Percentiles rank a stretch among this genome's conserved stretches.
phyloP scores from a whole-genome alignment of 2,329 filamentous ascomycete genomes.

The Aspergillus oerlinghausenensis region DNA sequence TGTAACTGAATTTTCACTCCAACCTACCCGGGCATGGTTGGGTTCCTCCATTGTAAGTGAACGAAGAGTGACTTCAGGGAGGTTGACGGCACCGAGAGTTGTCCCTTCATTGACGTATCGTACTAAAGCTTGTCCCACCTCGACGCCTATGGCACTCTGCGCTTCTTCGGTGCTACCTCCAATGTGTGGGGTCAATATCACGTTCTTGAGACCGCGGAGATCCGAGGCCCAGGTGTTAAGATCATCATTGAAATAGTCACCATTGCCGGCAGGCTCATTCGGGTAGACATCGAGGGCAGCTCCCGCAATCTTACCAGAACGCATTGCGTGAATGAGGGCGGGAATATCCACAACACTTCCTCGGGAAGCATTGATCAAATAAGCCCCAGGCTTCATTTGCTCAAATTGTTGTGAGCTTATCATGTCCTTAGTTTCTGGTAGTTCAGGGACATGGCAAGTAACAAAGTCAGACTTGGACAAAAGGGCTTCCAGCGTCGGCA shows the following conservation, averaged over 20 bases:
- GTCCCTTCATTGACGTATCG: constrained; percentile 94
- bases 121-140: constrained; percentile 83
- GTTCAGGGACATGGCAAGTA: constrained; percentile 88
- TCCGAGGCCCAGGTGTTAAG: constrained; percentile 85
- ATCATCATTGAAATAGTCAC: constrained; percentile 83
- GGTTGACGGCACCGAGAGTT: constrained; percentile 87
- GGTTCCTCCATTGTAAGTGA: constrained; percentile 86
- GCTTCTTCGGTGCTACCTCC: constrained; percentile 97
- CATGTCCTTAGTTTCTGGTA: constrained; percentile 88
- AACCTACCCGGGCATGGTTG: constrained; percentile 71
- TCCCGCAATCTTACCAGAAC: constrained; percentile 79
- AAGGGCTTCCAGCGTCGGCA: constrained; percentile 70
- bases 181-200: constrained; percentile 95
- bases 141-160: constrained; percentile 89
- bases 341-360: constrained; percentile 93
- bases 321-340: constrained; percentile 81
- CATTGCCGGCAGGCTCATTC: constrained; percentile 87
- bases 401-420: constrained; percentile 74
- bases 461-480: constrained; percentile 83
- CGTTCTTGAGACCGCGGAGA: constrained; percentile 77
- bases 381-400: constrained; percentile 87
- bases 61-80: constrained; percentile 90
- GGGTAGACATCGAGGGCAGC: constrained; percentile 97
- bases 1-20: not conserved
- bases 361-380: constrained; percentile 93